A percentile compares a stretch with the other conserved stretches of the same genome.
Evolutionary conservation across 78 protist genomes (phyloP).

Genomic region (Trichosphaerium sp.): DNA sequence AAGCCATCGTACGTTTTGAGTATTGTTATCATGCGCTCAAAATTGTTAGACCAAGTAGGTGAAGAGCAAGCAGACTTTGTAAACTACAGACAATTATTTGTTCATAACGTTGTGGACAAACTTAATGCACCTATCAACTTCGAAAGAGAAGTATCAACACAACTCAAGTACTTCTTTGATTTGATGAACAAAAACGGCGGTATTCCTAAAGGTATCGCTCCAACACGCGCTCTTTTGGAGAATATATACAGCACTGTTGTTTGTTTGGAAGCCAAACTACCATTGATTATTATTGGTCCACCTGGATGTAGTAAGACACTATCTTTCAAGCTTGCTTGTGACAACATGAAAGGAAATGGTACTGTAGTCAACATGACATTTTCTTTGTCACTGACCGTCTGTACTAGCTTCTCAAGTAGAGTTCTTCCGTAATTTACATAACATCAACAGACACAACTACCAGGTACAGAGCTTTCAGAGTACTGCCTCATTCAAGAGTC

Average conservation of each 20-base stretch:
- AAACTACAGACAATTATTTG: no score
- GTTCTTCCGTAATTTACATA: background rate
- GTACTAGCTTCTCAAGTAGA: background rate
- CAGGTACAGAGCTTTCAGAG: background rate
- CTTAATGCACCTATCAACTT: background rate
- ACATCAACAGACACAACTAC: background rate
- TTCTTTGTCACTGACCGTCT: background rate
- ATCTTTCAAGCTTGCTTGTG: background rate
- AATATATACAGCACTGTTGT: background rate
- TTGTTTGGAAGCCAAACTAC: background rate
- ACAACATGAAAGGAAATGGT: constrained; percentile 28
- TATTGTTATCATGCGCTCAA: no score
- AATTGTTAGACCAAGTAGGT: no score
- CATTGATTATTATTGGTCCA: constrained; percentile 2
- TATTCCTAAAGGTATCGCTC: background rate
- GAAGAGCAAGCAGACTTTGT: no score
- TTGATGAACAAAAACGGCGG: background rate
- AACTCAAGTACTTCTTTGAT: background rate
- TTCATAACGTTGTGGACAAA: background rate
- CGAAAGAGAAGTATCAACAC: background rate
- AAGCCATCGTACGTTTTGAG: no score
- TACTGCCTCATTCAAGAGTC: background rate
- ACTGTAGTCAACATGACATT: background rate
- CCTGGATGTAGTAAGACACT: background rate
- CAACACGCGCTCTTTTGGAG: background rate